Evolutionary conservation across 306 rosid genomes (phyloP).

Genomic region (Erythrophleum fordii): DNA sequence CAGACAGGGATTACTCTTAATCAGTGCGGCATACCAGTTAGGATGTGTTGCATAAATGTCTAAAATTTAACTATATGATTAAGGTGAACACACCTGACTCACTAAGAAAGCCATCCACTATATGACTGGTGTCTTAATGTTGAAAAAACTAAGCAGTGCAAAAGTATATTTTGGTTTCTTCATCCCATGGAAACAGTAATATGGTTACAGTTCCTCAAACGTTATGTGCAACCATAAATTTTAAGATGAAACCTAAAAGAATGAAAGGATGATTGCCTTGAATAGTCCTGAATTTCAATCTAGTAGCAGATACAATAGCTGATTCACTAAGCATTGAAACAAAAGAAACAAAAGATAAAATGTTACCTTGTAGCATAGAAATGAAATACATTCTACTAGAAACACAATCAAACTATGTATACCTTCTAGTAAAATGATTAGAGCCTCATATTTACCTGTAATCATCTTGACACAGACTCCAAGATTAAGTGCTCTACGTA

Average conservation of each 20-base stretch:
- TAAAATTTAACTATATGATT: background rate
- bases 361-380: slow-evolving; percentile 8
- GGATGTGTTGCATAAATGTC: background rate
- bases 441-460: slow-evolving; percentile 60
- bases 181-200: background rate
- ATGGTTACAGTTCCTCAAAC: background rate
- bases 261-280: background rate
- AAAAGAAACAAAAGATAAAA: background rate
- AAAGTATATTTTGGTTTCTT: background rate
- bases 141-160: too few relatives aligned
- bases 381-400: slow-evolving; percentile 7
- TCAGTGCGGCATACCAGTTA: background rate
- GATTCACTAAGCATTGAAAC: background rate
- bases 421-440: background rate
- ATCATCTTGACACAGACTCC: slow-evolving; percentile 94
- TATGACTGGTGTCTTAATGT: too few relatives aligned
- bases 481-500: slow-evolving; percentile 84
- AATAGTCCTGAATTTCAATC: background rate
- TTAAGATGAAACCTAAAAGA: slow-evolving; percentile 9
- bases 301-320: slow-evolving; percentile 9
- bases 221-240: background rate
- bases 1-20: background rate
- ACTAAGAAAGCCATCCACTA: too few relatives aligned
- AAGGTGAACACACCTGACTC: background rate
- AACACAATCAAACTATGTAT: slow-evolving; percentile 14